These are phyloP conservation scores for Saksenaea oblongispora DNA, from an alignment of 371 early-diverging fungal genomes.

Conservation along the genomic window DNA sequence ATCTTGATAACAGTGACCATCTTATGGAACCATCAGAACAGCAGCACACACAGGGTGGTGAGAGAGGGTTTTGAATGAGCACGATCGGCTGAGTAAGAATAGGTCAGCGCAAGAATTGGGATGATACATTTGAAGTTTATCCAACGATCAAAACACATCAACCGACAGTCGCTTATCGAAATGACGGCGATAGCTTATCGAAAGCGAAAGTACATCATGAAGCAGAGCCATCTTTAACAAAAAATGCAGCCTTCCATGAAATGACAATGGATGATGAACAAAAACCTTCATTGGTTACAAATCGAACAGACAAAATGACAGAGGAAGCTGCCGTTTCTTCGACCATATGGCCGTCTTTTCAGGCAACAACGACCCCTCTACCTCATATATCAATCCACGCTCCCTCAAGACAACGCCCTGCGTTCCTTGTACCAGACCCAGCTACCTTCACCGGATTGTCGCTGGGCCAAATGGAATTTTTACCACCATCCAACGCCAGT, in stretches of 20 bases:
- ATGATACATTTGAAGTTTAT: not conserved
- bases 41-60: not conserved
- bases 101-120: not conserved
- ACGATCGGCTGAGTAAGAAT: not conserved
- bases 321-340: not conserved
- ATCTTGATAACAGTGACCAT: not conserved
- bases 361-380: not conserved
- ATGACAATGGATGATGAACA: too few species aligned
- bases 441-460: not conserved
- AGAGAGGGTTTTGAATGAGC: not conserved
- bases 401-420: not conserved
- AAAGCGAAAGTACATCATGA: too few species aligned
- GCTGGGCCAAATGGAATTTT: not conserved
- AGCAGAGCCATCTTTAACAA: too few species aligned
- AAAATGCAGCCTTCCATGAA: too few species aligned
- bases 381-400: not conserved
- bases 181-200: not conserved
- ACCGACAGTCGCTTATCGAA: not conserved
- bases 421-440: not conserved
- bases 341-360: not conserved
- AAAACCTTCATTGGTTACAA: not conserved
- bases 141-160: not conserved
- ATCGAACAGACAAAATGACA: too few species aligned
- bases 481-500: not conserved
- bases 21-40: not conserved